Conservation (phyloP, 176 grass and related monocot species). For the Oryza nivara region DNA sequence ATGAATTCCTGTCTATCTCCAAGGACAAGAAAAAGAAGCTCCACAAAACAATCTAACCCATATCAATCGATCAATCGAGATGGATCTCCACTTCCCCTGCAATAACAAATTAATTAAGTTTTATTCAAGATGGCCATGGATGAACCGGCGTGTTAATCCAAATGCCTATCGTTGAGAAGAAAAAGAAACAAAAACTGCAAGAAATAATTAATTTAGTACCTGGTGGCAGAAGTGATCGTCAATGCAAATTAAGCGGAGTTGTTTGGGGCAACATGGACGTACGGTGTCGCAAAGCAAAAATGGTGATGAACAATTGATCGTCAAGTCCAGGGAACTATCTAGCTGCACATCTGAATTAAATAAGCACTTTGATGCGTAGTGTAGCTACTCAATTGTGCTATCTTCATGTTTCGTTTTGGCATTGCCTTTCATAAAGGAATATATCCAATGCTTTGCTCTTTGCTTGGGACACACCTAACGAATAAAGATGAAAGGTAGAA, state of each 20-base stretch:
- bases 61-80: not conserved
- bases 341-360: too few relatives aligned
- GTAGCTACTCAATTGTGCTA: not conserved
- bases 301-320: too few relatives aligned
- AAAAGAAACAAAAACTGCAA: not conserved
- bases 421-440: not conserved
- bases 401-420: not conserved
- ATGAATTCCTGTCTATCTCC: not conserved
- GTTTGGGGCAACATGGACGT: too few relatives aligned
- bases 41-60: conserved; percentile 1
- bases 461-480: not conserved
- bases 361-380: too few relatives aligned
- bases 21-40: not conserved
- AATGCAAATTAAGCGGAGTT: not conserved
- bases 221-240: not conserved
- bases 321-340: too few relatives aligned
- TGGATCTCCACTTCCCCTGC: not conserved
- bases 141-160: not conserved
- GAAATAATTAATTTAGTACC: not conserved
- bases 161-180: not conserved
- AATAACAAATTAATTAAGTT: not conserved
- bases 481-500: not conserved
- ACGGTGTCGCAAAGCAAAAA: too few relatives aligned
- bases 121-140: not conserved
- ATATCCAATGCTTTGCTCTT: not conserved